Percentiles rank a stretch among this genome's conserved stretches.
These are phyloP conservation scores for Solanum gracilifrons DNA, from an alignment of 257 asterid genomes.

Conservation along the genomic window DNA sequence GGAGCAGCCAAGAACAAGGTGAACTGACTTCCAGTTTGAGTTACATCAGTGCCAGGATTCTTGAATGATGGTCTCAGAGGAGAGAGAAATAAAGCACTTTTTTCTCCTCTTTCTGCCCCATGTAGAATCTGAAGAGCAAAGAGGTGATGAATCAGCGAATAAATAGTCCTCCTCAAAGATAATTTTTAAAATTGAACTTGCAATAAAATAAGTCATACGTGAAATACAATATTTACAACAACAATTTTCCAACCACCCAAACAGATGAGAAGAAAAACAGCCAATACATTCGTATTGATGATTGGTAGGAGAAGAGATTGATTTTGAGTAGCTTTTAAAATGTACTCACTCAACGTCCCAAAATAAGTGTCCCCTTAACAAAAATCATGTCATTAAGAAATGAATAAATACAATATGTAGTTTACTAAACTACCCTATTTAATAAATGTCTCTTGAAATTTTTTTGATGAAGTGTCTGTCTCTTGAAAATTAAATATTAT, in stretches of 20 bases:
- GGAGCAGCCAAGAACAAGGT: constrained; percentile 90
- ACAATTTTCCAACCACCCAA: background rate
- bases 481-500: too few relatives aligned
- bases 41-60: constrained; percentile 32
- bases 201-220: background rate
- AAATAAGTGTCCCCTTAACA: too few relatives aligned
- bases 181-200: background rate
- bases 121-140: constrained; percentile 58
- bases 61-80: constrained; percentile 70
- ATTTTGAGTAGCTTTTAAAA: background rate
- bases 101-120: constrained; percentile 90
- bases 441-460: too few relatives aligned
- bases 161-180: background rate
- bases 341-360: too few relatives aligned
- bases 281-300: background rate
- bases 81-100: constrained; percentile 79
- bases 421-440: too few relatives aligned
- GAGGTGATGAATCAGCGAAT: constrained; percentile 14
- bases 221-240: background rate
- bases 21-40: constrained; percentile 79
- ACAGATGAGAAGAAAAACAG: background rate
- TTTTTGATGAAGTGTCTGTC: too few relatives aligned
- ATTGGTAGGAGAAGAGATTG: background rate
- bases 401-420: too few relatives aligned
- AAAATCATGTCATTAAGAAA: too few relatives aligned